Evolutionary conservation across 768 basidiomycete genomes (phyloP).

Genomic region (Mycena capillaripes): DNA sequence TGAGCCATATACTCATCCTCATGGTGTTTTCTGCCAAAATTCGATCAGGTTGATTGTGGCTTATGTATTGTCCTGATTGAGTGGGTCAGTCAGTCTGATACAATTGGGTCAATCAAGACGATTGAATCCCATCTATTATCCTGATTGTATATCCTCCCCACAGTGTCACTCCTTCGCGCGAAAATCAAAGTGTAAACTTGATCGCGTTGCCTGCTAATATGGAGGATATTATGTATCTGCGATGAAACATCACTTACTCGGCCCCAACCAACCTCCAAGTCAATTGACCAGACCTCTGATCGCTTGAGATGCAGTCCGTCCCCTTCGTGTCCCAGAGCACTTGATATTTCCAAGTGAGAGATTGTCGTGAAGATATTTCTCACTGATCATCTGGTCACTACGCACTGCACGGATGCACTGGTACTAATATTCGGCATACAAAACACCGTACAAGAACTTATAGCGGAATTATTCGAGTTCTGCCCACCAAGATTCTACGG

Average conservation of each 20-base stretch:
- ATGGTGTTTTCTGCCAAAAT: too few relatives aligned
- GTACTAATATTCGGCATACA: neutral
- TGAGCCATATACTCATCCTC: too few relatives aligned
- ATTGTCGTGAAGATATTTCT: neutral
- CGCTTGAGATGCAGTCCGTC: too few relatives aligned
- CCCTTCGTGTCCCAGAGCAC: neutral
- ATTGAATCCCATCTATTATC: too few relatives aligned
- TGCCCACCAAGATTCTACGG: neutral
- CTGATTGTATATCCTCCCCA: too few relatives aligned
- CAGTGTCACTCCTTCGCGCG: too few relatives aligned
- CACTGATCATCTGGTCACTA: neutral
- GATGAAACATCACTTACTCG: neutral
- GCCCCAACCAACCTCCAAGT: neutral
- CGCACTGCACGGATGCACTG: neutral
- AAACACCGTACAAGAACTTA: neutral
- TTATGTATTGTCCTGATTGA: too few relatives aligned
- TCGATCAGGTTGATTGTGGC: too few relatives aligned
- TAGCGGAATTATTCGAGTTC: neutral
- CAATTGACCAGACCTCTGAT: neutral
- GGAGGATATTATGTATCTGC: neutral
- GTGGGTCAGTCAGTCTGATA: too few relatives aligned
- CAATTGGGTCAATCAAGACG: too few relatives aligned
- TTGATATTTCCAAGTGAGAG: neutral
- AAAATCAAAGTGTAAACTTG: neutral
- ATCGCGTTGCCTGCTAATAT: neutral